Evolutionary conservation across 2,329 filamentous ascomycete species (phyloP), one percentile per base, ranked within the genome.

Genomic region (Didymella sp.): DNA sequence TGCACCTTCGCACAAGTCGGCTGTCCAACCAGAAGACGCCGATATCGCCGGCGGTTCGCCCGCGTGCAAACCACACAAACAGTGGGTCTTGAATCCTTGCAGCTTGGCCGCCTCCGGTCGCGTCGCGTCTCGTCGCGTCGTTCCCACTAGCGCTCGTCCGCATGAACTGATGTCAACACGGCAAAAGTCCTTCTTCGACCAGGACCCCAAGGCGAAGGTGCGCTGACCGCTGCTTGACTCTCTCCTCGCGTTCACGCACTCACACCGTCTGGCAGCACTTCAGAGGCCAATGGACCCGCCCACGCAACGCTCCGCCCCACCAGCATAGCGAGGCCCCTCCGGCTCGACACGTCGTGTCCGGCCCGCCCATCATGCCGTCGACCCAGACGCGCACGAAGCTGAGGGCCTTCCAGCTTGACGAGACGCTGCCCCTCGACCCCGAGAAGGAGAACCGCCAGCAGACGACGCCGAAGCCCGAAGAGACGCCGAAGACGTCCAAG

Each of bases 381-480:
- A 77, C 79, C 4, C 78, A 82, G 60, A 82, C 83, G 3, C 82
- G 80, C 55, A 78, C 78, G 4, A 86, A 85, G 71, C 74, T 86
- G 52, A 81, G 82, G 68, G 78, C 80, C 27, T 86, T 85, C 61
- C 79, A 82, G 63, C 85, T 84, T 66, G 70, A 77, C 60, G 71
- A 79, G 48, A 75, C 74, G 59, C 61, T 70, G 55, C 73, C 72
- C 1, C 54, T 63, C 24, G 51, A 59, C 11, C 31, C 68, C 24
- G 76, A 81, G 52, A 82, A 82, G 61, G 79, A 82, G 66, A 82
- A 82, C 46, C 59, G 64, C 31, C 52, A 45, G 4, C 21, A 56
- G 4, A 60, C 51, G 35, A 25, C 58, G 33, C 17, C 51, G 5
- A 64, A 59, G 24, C 24, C 56, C 2, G 59, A 61, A 8, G 60